A percentile compares a stretch with the other conserved stretches of the same genome.
Conservation (phyloP, 805 yeast species). For the Isabelozyma pseudorhagii region DNA sequence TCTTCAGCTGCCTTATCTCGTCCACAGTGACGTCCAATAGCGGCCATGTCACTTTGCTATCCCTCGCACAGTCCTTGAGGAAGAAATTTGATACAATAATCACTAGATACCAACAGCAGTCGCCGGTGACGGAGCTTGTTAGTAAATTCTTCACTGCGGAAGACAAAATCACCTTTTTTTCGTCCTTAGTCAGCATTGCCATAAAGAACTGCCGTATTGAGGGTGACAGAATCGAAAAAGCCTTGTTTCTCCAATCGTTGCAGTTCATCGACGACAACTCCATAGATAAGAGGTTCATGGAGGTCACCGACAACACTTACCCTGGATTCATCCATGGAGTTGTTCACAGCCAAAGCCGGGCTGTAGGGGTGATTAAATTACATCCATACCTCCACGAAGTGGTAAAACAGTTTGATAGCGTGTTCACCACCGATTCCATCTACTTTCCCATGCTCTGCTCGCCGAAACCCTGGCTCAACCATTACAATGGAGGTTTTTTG, state of each 20-base stretch:
- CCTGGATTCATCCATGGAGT: constrained; percentile 9
- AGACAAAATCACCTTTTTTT: constrained; percentile 4
- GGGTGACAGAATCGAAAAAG: constrained; percentile 3
- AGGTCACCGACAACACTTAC: neutral
- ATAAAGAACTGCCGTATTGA: constrained; percentile 11
- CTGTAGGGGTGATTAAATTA: constrained; percentile 16
- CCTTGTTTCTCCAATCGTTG: constrained; percentile 2
- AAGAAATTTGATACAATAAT: constrained; percentile 6
- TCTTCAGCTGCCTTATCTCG: constrained; percentile 16
- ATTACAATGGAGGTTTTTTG: constrained; percentile 34
- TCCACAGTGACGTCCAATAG: constrained; percentile 12
- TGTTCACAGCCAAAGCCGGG: neutral
- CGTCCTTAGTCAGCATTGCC: constrained; percentile 13
- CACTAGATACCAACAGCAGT: neutral
- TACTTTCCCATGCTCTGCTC: constrained; percentile 38
- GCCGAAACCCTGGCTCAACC: constrained; percentile 34
- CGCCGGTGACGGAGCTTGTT: neutral
- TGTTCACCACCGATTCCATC: constrained; percentile 9
- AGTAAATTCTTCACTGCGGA: neutral
- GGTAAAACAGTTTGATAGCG: constrained; percentile 7
- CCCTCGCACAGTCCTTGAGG: constrained; percentile 11
- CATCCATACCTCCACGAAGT: constrained; percentile 20
- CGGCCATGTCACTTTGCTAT: constrained; percentile 14
- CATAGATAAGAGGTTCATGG: constrained; percentile 2
- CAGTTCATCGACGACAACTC: constrained; percentile 1